A percentile compares a stretch with the other conserved stretches of the same genome.
Evolutionary conservation across 305 asterid species (phyloP).

Genomic region (Fraxinus sp.): DNA sequence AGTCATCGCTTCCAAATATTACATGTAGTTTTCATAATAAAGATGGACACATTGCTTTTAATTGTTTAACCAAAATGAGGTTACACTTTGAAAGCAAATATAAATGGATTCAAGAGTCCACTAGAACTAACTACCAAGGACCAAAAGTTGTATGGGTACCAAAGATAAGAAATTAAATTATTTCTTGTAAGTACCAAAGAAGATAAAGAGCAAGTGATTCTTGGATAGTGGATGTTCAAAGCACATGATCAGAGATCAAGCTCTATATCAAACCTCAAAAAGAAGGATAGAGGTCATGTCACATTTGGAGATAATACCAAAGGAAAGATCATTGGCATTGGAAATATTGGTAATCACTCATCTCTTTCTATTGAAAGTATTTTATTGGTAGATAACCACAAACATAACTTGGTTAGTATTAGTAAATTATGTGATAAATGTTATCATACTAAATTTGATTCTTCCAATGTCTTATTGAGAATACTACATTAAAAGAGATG

Average conservation of each 20-base stretch:
- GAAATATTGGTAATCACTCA: background rate
- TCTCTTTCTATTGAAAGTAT: background rate
- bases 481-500: background rate
- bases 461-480: background rate
- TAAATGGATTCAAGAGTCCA: background rate
- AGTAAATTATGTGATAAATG: too few relatives aligned
- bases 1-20: background rate
- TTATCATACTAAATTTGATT: too few relatives aligned
- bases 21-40: background rate
- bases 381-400: background rate
- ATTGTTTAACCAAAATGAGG: background rate
- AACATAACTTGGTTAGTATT: background rate
- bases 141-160: background rate
- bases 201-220: too few relatives aligned
- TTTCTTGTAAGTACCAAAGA: background rate
- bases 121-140: background rate
- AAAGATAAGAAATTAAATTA: too few relatives aligned
- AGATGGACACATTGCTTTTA: background rate
- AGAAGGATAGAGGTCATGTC: background rate
- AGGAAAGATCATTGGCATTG: background rate
- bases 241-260: background rate
- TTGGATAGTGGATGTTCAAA: too few relatives aligned
- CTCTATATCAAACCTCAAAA: too few relatives aligned
- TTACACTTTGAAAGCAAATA: background rate
- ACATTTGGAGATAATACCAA: background rate